Evolutionary conservation across 768 basidiomycete genomes (phyloP), one percentile per base, ranked within the genome.

Genomic region (Hemileccinum rubropunctum): DNA sequence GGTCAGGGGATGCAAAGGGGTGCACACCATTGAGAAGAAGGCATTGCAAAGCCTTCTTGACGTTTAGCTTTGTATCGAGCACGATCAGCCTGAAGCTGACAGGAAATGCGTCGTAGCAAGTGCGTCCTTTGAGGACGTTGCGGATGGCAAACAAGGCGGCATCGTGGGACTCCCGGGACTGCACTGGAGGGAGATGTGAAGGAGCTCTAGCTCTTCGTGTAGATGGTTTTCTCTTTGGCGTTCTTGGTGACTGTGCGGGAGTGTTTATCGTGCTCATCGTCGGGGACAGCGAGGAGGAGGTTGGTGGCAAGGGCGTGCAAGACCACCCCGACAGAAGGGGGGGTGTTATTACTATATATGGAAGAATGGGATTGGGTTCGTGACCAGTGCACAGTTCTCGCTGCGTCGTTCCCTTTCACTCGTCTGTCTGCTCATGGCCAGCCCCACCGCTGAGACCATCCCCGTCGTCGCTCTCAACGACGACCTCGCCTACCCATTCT

Each of bases 21-120:
- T 4, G 39, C 47, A 45, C 21, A 86, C 89, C 86, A 67, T 97
- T 97, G 54, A 83, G 76, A 7, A 91, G 76, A 9, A 94, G 79
- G 61, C 88, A 95, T 66, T 93, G 81, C 28, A 99, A 71, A 12
- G 95, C 94, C 67, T 95, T 93, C 74, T 95, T 95, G 46, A 98
- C 95, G 63, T 89, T 93, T 60, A 99, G 80, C 68, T 92, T 89
- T 40, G 89, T 94, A 71, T 99, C 97, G 48, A 99, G 81, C 21
- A 98, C 94, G 66, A 99, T 98, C 62, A 98, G 79, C 60, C 95
- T 79, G 73, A 95, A 99, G 70, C 85, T 89, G 73, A 98, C 91
- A 21, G 97, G 97, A 61, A 99, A 95, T 28, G 95, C 93, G 70
- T 98, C 95, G 73, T 98, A 99, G 57, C 86, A 84, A 15, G 85